phyloP scores from a whole-genome alignment of 176 grass and related monocot genomes.

The Triticum turgidum region DNA sequence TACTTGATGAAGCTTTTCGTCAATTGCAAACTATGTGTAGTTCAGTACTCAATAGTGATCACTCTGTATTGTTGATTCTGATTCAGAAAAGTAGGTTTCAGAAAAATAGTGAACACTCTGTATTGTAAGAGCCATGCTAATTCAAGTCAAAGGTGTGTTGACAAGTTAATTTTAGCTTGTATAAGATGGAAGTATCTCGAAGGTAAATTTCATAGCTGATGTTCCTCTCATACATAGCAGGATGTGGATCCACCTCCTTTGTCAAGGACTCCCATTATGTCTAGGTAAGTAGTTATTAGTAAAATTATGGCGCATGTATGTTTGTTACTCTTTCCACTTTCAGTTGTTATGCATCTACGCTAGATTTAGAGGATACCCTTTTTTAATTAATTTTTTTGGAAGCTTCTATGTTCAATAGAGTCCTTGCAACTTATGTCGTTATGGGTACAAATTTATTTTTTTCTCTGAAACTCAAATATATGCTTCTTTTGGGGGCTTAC shows the following conservation, averaged over 20 bases:
- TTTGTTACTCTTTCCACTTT: not conserved
- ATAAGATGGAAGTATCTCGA: too few relatives aligned
- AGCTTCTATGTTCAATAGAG: not conserved
- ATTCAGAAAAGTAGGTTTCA: too few relatives aligned
- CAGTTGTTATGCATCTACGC: not conserved
- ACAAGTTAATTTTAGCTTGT: too few relatives aligned
- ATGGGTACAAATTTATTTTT: not conserved
- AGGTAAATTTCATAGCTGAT: too few relatives aligned
- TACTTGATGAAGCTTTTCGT: too few relatives aligned
- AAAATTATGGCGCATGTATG: not conserved
- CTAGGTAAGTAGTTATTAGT: not conserved
- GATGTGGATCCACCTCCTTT: not conserved
- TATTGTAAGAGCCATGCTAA: too few relatives aligned
- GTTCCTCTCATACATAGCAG: too few relatives aligned
- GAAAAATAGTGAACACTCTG: too few relatives aligned
- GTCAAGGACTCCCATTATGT: not conserved
- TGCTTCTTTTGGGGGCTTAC: constrained; percentile 17
- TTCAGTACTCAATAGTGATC: too few relatives aligned
- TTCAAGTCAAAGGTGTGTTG: too few relatives aligned
- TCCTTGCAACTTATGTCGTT: not conserved
- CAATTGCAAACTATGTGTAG: too few relatives aligned
- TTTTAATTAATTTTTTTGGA: not conserved
- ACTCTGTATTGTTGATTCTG: too few relatives aligned
- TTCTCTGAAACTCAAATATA: constrained; percentile 4
- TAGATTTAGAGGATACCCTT: not conserved